Percentiles rank a stretch among this genome's conserved stretches.
These are phyloP conservation scores for Diaporthe batatas DNA, from an alignment of 2,329 filamentous ascomycete genomes.

Conservation along the genomic window DNA sequence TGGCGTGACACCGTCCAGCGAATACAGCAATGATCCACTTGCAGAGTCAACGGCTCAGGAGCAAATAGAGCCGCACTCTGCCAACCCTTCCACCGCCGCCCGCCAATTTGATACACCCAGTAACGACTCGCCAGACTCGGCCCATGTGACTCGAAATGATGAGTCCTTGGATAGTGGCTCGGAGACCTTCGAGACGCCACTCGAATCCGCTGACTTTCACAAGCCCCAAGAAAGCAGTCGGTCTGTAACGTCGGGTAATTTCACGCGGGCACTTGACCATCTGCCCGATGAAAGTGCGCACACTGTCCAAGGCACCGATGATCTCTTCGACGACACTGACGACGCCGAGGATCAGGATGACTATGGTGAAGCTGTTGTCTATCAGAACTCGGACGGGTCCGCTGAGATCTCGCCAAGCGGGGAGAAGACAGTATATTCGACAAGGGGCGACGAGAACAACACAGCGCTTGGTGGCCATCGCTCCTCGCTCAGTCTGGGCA, in stretches of 20 bases:
- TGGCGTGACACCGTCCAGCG: constrained; percentile 15
- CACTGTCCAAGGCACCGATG: constrained; percentile 53
- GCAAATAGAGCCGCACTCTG: not conserved
- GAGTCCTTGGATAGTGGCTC: constrained; percentile 19
- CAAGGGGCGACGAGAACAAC: constrained; percentile 27
- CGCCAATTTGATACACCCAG: not conserved
- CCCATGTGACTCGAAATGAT: not conserved
- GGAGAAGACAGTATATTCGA: constrained; percentile 34
- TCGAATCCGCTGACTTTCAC: not conserved
- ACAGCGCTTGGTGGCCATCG: constrained; percentile 10
- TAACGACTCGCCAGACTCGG: not conserved
- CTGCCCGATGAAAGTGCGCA: constrained; percentile 45
- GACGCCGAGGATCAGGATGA: constrained; percentile 37
- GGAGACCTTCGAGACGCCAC: constrained; percentile 5
- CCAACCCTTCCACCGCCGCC: not conserved
- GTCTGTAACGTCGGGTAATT: constrained; percentile 9
- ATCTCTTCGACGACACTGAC: constrained; percentile 50
- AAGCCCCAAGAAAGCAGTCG: not conserved
- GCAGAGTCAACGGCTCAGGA: not conserved
- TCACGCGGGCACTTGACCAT: constrained; percentile 26
- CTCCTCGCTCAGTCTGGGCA: constrained; percentile 34
- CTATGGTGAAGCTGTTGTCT: constrained; percentile 33
- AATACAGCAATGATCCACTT: constrained; percentile 2
- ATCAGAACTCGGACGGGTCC: not conserved
- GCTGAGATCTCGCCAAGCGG: not conserved